Evolutionary conservation across 306 rosid species (phyloP), one percentile per base, ranked within the genome.

Genomic region (Vachellia collinsii): DNA sequence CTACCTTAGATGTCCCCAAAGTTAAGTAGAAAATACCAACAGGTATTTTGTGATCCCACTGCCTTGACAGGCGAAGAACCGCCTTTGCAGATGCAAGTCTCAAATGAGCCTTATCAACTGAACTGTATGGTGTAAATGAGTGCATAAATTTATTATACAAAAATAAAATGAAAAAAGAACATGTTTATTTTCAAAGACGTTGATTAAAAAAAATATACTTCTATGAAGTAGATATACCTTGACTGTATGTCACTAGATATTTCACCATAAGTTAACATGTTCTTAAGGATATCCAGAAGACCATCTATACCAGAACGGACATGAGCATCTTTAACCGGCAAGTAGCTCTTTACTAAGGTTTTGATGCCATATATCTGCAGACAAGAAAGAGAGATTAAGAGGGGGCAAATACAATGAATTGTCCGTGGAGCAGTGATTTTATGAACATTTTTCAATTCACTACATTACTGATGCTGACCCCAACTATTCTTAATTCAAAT

Each of bases 11-110:
- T 83, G 84, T 90, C 89, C 86, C 89, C 86, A 96, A 86, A 75
- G 99, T 89, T 79, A 90, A 84, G 89, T 96, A 90, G 83, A 92
- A 93, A 64, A 94, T 58, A 80, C 86, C 92, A 83, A 88, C 81
- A 48, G 98, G 91, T 63, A 96, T 93, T 85, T 90, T 93, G 80
- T 96, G 90, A 87, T 96, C 97, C 99, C 99, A 93, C 39, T 88
- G 89, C 92, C 87, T 96, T 65, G 97, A 90, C 79, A 96, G 77
- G 72, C 91, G 93, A 76, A 93, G 93, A 83, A 96, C 87, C 0
- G 97, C 99, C 88, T 96, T 96, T 37, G 98, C 99, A 69, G 98
- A 85, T 81, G 98, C 99, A 81, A 96, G 94, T 85, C 85, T 91
- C 87, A 96, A 69, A 86, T 96, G 92, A 72, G 91, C 97, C 93